Evolutionary conservation across 2,329 filamentous ascomycete species (phyloP).

Genomic region (Colletotrichum trifolii): DNA sequence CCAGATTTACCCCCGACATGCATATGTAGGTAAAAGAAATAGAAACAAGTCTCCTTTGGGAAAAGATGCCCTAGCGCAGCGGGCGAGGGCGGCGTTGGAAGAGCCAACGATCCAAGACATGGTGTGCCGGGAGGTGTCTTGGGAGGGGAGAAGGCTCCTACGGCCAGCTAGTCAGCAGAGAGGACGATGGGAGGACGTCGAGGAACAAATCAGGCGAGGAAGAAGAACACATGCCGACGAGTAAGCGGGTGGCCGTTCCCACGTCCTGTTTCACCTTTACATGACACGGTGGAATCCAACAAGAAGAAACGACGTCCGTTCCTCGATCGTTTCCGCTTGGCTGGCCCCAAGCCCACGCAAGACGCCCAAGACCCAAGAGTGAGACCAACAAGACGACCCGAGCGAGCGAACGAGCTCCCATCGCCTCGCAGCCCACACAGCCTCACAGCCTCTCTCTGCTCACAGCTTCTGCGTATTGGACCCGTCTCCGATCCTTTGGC

Average conservation of each 20-base stretch:
- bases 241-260: background rate
- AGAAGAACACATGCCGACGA: constrained; percentile 3
- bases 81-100: background rate
- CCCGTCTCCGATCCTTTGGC: no score
- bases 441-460: no score
- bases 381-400: background rate
- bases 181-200: background rate
- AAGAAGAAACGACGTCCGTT: constrained; percentile 36
- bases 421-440: no score
- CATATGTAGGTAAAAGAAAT: constrained; percentile 28
- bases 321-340: constrained; percentile 29
- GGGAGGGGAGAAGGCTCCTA: background rate
- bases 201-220: background rate
- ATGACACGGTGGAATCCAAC: constrained; percentile 20
- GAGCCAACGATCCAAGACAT: constrained; percentile 4
- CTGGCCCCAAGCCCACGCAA: background rate
- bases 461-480: no score
- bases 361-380: constrained; percentile 9
- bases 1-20: constrained; percentile 19
- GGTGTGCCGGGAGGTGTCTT: no score
- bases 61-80: no score
- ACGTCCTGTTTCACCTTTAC: constrained; percentile 31
- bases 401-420: background rate
- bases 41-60: background rate
- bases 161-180: background rate